Percentiles rank a stretch among this genome's conserved stretches.
phyloP scores from a whole-genome alignment of 1,139 yeast genomes.

The Trichomonascaceae sp. region DNA sequence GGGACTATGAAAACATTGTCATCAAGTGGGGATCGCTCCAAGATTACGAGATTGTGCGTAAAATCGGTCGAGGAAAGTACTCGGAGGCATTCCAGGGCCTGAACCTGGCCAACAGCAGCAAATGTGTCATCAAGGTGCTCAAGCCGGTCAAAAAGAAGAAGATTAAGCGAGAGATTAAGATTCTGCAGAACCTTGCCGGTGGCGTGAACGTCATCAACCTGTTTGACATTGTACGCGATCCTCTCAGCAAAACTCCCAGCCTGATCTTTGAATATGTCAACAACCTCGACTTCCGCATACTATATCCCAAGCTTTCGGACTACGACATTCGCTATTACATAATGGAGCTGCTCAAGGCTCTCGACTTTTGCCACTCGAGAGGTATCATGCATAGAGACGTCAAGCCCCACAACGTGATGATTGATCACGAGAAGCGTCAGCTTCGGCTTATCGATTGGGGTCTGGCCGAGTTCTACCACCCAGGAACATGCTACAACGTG shows the following conservation, averaged over 20 bases:
- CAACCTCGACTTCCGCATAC: slow-evolving; percentile 78
- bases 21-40: slow-evolving; percentile 51
- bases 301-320: slow-evolving; percentile 83
- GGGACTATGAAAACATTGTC: slow-evolving; percentile 66
- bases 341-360: slow-evolving; percentile 74
- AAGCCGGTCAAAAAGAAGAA: slow-evolving; percentile 96
- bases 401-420: slow-evolving; percentile 97
- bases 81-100: slow-evolving; percentile 88
- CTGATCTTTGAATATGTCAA: slow-evolving; percentile 83
- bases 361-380: slow-evolving; percentile 91
- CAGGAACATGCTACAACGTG: slow-evolving; percentile 88
- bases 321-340: slow-evolving; percentile 79
- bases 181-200: slow-evolving; percentile 73
- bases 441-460: slow-evolving; percentile 97
- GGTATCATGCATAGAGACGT: slow-evolving; percentile 99
- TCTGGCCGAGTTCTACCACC: slow-evolving; percentile 92
- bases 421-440: slow-evolving; percentile 63
- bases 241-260: slow-evolving; percentile 84
- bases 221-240: slow-evolving; percentile 82
- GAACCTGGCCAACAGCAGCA: slow-evolving; percentile 33
- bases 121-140: slow-evolving; percentile 76
- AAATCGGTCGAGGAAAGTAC: slow-evolving; percentile 95
- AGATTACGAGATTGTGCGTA: slow-evolving; percentile 79
- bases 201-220: slow-evolving; percentile 78
- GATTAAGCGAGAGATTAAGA: slow-evolving; percentile 88